Base-by-base conservation (phyloP, 1,284 basidiomycete genomes). In the Sparassis latifolia region DNA sequence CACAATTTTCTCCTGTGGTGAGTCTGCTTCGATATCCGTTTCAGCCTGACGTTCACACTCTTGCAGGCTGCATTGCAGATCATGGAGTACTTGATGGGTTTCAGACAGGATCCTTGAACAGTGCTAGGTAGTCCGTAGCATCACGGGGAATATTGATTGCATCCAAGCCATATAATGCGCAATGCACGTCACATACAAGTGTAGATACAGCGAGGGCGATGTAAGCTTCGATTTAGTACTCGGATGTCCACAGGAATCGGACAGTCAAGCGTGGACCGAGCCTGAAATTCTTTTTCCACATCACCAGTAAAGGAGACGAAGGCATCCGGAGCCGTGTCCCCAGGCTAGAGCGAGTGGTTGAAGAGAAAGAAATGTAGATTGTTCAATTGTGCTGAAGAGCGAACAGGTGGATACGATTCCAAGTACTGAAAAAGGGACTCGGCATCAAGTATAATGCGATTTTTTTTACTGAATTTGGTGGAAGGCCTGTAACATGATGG, bases 1-100 rank as follows among this genome's bases (percentile, higher is more conserved):
- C 85, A 1, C 80, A 83, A 64, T 86, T 77, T 61, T 77, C 80
- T 10, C 86, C 86, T 3, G 61, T 69, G 59, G 84, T 84, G 57
- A 62, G 80, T 68, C 0, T 20, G 1, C 4, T 38, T 7, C 20
- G 10, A 12, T 10, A 28, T 33, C 44, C 12, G 64, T 86, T 77
- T 60, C 76, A 79, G 10, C 86, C 86, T 3, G 60, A 68, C 60
- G 84, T 84, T 6, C 44, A 43, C 2, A 35, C 9, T 41, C 7
- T 33, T 3, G 12, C 12, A 84, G 79, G 80, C 84, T 44, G 76
- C 80, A 1, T 82, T 83, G 68, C 84, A 86, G 61, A 79, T 73
- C 47, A 85, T 87, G 82, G 66, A 81, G 58, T 86, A 76, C 59
- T 62, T 87, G 52, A 74, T 87, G 78, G 85, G 84, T 10, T 78